Evolutionary conservation across 2,329 filamentous ascomycete species (phyloP).

Genomic region (Elsinoe arachidis): DNA sequence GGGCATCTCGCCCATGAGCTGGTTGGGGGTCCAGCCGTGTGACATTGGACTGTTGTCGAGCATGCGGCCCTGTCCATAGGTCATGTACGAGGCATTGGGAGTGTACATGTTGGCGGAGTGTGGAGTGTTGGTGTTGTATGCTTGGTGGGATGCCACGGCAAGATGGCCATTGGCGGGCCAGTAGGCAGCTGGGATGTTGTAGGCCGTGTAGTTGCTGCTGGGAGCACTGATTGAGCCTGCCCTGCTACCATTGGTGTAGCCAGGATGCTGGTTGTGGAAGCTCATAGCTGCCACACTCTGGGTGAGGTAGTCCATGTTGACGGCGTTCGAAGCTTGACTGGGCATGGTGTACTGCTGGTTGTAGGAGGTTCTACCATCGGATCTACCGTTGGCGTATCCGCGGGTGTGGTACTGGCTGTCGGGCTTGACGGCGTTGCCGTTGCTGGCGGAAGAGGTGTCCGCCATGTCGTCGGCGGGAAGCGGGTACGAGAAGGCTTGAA

Average conservation of each 20-base stretch:
- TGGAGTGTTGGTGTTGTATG: slow-evolving; percentile 22
- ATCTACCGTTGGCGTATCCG: slow-evolving; percentile 23
- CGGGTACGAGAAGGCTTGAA: not conserved
- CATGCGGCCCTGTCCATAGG: slow-evolving; percentile 35
- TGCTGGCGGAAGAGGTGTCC: not conserved
- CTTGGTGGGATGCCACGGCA: slow-evolving; percentile 24
- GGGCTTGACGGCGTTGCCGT: slow-evolving; percentile 27
- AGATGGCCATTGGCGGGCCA: slow-evolving; percentile 27
- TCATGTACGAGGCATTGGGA: slow-evolving; percentile 36
- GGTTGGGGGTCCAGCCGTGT: slow-evolving; percentile 36
- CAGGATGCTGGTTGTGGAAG: slow-evolving; percentile 26
- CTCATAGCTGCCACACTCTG: slow-evolving; percentile 34
- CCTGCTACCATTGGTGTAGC: slow-evolving; percentile 29
- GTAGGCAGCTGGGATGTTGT: slow-evolving; percentile 26
- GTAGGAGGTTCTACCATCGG: slow-evolving; percentile 18
- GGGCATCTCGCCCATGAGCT: slow-evolving; percentile 40
- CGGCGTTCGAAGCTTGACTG: slow-evolving; percentile 20
- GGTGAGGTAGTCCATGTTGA: slow-evolving; percentile 30
- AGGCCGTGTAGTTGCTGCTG: slow-evolving; percentile 23
- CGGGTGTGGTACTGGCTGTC: slow-evolving; percentile 26
- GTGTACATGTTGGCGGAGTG: slow-evolving; percentile 38
- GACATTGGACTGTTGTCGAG: slow-evolving; percentile 40
- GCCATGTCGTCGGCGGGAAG: not conserved
- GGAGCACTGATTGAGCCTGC: slow-evolving; percentile 24
- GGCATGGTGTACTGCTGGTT: slow-evolving; percentile 26